Evolutionary conservation across 1,139 yeast species (phyloP), one percentile per base, ranked within the genome.

Genomic region (Kodamaea suecica): DNA sequence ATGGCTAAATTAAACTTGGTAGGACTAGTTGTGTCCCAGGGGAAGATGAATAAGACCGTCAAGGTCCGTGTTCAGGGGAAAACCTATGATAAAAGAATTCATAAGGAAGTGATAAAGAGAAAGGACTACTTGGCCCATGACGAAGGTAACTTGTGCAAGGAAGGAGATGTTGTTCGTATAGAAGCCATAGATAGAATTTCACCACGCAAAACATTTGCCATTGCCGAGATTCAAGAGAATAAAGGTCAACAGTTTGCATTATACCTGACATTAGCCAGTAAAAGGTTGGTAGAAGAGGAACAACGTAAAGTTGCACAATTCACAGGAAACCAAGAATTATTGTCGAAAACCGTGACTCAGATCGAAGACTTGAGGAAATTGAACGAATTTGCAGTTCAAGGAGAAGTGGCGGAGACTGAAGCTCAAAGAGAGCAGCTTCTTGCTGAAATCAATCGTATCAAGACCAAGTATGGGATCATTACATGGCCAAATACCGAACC

Each of bases 21-120:
- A 36, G 98, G 98, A 36, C 80, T 87, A 59, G 97, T 92, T 49
- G 80, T 87, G 27, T 86, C 97, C 38, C 97, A 88, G 57, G 97
- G 97, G 30, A 87, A 87, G 59, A 90, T 90, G 97, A 74, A 76
- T 61, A 92, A 92, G 70, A 90, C 97, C 44, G 90, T 92, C 46
- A 90, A 88, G 67, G 97, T 92, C 42, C 77, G 96, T 41, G 92
- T 92, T 29, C 84, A 84, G 56, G 77, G 76, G 29, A 79, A 75
- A 50, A 69, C 73, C 27, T 84, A 80, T 64, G 83, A 85, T 58
- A 74, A 73, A 44, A 67, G 72, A 43, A 78, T 86, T 47, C 84
- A 84, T 58, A 84, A 84, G 61, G 88, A 86, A 49, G 73, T 85
- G 43, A 66, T 84, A 52, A 79, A 75, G 50, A 78, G 90, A 65